Conservation (phyloP, 2,329 filamentous ascomycete species). For the Colletotrichum australisinense region DNA sequence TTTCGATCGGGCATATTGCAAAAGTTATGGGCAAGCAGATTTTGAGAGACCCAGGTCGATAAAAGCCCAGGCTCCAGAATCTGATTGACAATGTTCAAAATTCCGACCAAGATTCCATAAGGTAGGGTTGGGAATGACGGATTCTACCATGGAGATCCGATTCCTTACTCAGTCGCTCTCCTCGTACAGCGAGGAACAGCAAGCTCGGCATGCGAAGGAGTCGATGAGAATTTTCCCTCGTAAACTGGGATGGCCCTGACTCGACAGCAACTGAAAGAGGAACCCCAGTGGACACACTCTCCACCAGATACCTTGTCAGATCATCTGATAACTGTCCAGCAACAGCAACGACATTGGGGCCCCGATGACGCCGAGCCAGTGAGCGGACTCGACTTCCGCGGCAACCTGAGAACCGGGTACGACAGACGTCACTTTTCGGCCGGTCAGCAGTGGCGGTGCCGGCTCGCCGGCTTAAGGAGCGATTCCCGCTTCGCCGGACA, state of each 20-base stretch:
- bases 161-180: no score
- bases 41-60: no score
- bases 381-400: background rate
- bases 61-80: no score
- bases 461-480: background rate
- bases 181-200: background rate
- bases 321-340: slow-evolving; percentile 31
- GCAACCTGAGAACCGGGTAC: background rate
- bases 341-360: background rate
- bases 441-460: background rate
- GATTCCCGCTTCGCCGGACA: background rate
- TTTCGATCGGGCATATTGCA: background rate
- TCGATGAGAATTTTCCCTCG: slow-evolving; percentile 1
- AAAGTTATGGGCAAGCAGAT: no score
- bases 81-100: no score
- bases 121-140: no score
- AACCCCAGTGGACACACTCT: background rate
- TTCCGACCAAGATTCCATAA: background rate
- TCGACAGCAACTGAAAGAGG: slow-evolving; percentile 1
- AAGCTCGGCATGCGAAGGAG: background rate
- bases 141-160: no score
- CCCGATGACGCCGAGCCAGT: slow-evolving; percentile 1
- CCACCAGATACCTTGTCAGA: slow-evolving; percentile 29
- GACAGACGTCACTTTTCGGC: background rate
- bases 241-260: background rate